Percentiles rank a stretch among this genome's conserved stretches.
These are phyloP conservation scores for Papiliotrema fonsecae DNA, from an alignment of 1,284 basidiomycete species.

Conservation along the genomic window DNA sequence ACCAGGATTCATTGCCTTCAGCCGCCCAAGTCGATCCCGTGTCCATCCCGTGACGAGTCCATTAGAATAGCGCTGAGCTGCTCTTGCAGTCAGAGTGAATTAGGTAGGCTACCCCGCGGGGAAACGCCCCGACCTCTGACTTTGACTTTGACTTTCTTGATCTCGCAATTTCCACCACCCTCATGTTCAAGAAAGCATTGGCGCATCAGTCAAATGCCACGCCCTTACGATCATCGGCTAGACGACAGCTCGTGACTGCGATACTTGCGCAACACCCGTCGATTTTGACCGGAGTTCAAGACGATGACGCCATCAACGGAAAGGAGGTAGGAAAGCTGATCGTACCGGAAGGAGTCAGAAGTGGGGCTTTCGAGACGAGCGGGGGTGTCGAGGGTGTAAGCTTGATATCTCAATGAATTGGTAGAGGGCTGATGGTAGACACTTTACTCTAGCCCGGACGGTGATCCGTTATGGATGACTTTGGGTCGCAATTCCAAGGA, in stretches of 20 bases:
- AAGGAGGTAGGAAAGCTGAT: slow-evolving; percentile 39
- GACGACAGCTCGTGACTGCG: slow-evolving; percentile 35
- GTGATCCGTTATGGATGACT: slow-evolving; percentile 77
- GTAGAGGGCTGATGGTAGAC: slow-evolving; percentile 27
- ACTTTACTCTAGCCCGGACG: slow-evolving; percentile 58
- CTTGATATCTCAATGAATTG: neutral
- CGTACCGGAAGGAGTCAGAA: slow-evolving; percentile 41
- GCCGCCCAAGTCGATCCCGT: too few species aligned
- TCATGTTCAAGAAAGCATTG: slow-evolving; percentile 48
- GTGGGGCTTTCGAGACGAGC: slow-evolving; percentile 38
- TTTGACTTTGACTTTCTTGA: neutral
- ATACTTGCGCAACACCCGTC: slow-evolving; percentile 36
- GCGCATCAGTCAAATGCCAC: slow-evolving; percentile 45
- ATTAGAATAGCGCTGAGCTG: neutral
- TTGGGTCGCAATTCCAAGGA: slow-evolving; percentile 56
- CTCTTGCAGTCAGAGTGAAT: neutral
- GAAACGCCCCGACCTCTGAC: too few species aligned
- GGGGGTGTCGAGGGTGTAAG: slow-evolving; percentile 42
- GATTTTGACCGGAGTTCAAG: slow-evolving; percentile 4
- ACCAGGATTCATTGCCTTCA: neutral
- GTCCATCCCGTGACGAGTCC: neutral
- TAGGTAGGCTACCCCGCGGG: too few species aligned
- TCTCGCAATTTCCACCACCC: neutral
- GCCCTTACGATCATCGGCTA: slow-evolving; percentile 43
- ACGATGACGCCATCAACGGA: slow-evolving; percentile 15